Evolutionary conservation across 2,329 filamentous ascomycete species (phyloP).

Genomic region (Penicillium sp.): DNA sequence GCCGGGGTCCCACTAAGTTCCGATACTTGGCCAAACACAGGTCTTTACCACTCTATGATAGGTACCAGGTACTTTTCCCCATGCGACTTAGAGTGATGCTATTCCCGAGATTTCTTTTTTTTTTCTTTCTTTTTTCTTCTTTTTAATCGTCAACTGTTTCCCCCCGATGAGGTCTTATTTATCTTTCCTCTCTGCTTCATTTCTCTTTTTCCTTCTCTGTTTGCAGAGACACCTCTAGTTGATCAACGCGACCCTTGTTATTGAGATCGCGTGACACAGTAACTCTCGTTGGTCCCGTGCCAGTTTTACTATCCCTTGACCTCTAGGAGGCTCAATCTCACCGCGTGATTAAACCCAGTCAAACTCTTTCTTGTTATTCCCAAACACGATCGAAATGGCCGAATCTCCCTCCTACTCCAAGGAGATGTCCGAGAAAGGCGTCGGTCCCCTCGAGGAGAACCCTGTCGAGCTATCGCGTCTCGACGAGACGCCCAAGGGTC

Average conservation of each 20-base stretch:
- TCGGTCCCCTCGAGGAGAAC: constrained; percentile 10
- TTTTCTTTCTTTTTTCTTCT: neutral
- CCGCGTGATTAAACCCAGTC: neutral
- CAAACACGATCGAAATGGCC: constrained; percentile 10
- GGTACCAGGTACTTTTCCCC: neutral
- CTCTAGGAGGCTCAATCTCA: neutral
- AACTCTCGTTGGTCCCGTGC: neutral
- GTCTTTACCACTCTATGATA: neutral
- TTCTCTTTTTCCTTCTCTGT: neutral
- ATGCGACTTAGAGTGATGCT: constrained; percentile 1
- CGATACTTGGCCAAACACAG: neutral
- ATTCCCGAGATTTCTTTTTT: neutral
- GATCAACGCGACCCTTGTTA: neutral
- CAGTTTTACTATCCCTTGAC: neutral
- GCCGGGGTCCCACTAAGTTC: neutral
- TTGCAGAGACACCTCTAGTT: neutral
- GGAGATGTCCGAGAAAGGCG: constrained; percentile 17
- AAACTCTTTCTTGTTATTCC: neutral
- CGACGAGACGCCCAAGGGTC: constrained; percentile 34
- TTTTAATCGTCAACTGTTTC: neutral
- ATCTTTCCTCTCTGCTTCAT: neutral
- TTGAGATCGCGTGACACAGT: constrained; percentile 9
- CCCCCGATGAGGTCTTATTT: neutral
- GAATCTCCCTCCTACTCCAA: constrained; percentile 15
- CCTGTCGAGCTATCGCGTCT: constrained; percentile 27